Evolutionary conservation across 257 asterid genomes (phyloP), one percentile per base, ranked within the genome.

Genomic region (Linderniella brevidens): DNA sequence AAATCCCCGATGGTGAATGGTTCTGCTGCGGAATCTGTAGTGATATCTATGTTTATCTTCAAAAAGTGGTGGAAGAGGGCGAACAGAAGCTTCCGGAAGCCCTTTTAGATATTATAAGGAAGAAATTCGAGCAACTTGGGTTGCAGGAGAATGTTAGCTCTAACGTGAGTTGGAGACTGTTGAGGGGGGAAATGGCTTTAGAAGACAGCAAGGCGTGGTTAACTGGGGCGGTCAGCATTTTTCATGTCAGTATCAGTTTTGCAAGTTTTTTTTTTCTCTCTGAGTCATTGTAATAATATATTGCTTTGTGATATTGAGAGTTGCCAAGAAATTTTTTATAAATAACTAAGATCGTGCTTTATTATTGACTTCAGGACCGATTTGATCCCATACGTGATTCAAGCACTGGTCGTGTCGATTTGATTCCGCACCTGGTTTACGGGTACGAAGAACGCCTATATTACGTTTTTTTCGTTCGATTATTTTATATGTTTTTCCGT

Each of bases 311-410:
- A 25, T 25, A 25, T 25, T 25, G 32, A 6, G 32, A 25, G 32
- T 25, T 25, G 32, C 32, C 3, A 12, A 41, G 12, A 17, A 8
- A 9, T 15, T 15, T 17, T 4, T 46, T 16, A 12, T 9, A 17
- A 12, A 56, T 29, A 45, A 58, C 39, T 49, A 58, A 57, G 45
- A 16, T 39, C 32, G 37, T 48, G 53, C 36, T 36, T 57, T 43
- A 37, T 41, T 53, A 3, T 35, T 61, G 37, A 57, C 58, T 63
- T 32, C 70, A 90, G 94, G 92, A 85, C 61, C 84, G 71, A 9
- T 84, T 88, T 60, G 93, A 76, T 58, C 92, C 94, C 44, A 85
- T 88, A 46, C 79, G 80, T 49, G 87, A 82, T 69, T 69, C 84
- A 35, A 74, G 69, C 58, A 76, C 81, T 16, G 61, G 74, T 47